Evolutionary conservation across 306 rosid species (phyloP).

Genomic region (Albizia julibrissin): DNA sequence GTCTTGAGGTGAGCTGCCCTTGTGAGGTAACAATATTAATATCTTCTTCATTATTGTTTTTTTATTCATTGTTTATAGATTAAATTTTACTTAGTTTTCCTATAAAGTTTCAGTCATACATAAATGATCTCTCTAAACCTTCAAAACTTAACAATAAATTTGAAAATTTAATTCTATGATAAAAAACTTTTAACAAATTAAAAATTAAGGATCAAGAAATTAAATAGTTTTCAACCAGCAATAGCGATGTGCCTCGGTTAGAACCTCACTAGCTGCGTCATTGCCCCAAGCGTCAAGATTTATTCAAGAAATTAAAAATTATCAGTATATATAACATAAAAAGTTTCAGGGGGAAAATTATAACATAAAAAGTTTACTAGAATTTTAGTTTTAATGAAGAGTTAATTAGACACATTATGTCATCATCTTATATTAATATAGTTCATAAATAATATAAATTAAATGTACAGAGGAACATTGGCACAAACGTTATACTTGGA

Average conservation of each 20-base stretch:
- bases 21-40: not conserved
- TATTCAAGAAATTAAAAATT: not conserved
- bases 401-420: not conserved
- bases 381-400: not conserved
- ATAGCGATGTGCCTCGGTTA: too few relatives aligned
- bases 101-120: not conserved
- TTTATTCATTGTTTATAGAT: not conserved
- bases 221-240: too few relatives aligned
- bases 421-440: not conserved
- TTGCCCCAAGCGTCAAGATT: too few relatives aligned
- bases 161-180: not conserved
- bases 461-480: conserved; percentile 54
- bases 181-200: too few relatives aligned
- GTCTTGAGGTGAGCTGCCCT: not conserved
- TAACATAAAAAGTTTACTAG: not conserved
- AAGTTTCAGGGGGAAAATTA: too few relatives aligned
- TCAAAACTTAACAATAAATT: not conserved
- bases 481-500: conserved; percentile 56
- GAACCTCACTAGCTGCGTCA: too few relatives aligned
- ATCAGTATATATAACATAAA: not conserved
- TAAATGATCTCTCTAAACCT: not conserved
- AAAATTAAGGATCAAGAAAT: too few relatives aligned
- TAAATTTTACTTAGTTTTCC: not conserved
- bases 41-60: not conserved
- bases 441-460: not conserved